Evolutionary conservation across 306 rosid species (phyloP), one percentile per base, ranked within the genome.

Genomic region (Oxytropis ochrocephala): DNA sequence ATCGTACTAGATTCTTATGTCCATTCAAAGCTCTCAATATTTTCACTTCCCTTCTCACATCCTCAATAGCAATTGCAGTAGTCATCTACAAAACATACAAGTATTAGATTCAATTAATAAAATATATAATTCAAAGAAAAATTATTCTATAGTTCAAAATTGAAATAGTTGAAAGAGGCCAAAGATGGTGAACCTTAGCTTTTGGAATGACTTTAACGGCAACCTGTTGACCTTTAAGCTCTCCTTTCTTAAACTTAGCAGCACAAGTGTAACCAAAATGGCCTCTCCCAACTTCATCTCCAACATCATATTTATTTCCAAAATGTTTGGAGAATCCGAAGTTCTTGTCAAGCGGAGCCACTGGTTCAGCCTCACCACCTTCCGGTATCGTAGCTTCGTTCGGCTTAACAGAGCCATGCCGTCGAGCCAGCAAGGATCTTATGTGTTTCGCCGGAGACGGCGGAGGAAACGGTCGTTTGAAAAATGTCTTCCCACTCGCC

Each of bases 361-460:
- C 83, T 4, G 54, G 81, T 58, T 82, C 96, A 2, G 74, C 82
- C 56, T 86, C 95, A 27, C 82, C 66, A 18, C 91, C 91, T 67
- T 87, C 96, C 19, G 97, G 88, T 74, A 88, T 90, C 30, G 87
- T 13, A 3, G 87, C 87, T 66, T 75, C 96, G 64, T 90, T 92
- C 56, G 93, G 93, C 92, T 90, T 92, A 72, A 88, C 96, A 0
- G 91, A 82, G 10, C 94, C 97, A 3, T 85, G 96, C 24, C 98
- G 71, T 54, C 98, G 78, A 0, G 93, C 91, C 53, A 90, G 54
- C 51, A 85, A 52, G 14, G 97, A 91, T 75, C 68, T 65, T 41
- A 93, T 84, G 44, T 90, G 98, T 82, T 93, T 93, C 27, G 97
- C 98, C 72, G 98, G 98, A 1, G 98, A 93, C 12, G 97, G 98